These are phyloP conservation scores for Dothistroma septosporum DNA, from an alignment of 2,329 filamentous ascomycete genomes.

Conservation along the genomic window DNA sequence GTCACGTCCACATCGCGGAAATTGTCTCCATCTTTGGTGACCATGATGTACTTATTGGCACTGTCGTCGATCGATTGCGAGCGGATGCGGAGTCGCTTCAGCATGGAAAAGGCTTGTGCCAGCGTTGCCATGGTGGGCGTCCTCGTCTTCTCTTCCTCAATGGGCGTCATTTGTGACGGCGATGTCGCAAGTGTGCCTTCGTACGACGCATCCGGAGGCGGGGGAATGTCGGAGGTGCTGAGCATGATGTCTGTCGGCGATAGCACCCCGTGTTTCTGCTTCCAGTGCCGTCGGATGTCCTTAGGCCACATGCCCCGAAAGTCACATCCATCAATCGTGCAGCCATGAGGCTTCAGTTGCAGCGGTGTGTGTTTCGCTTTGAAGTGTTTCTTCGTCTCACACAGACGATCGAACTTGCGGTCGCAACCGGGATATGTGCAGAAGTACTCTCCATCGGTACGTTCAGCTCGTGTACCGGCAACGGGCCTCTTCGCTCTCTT, in stretches of 20 bases:
- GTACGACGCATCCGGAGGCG: neutral
- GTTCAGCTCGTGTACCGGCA: neutral
- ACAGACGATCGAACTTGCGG: neutral
- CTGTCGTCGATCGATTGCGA: neutral
- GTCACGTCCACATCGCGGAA: neutral
- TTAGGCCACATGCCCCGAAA: slow-evolving; percentile 1
- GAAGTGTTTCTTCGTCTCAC: slow-evolving; percentile 2
- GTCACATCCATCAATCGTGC: neutral
- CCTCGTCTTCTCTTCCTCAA: neutral
- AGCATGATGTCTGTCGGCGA: neutral
- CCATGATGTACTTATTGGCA: neutral
- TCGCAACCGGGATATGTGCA: slow-evolving; percentile 2
- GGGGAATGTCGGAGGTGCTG: neutral
- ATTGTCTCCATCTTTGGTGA: neutral
- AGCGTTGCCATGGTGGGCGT: neutral
- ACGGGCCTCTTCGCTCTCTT: neutral
- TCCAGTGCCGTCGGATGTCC: slow-evolving; percentile 1
- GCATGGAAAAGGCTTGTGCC: neutral
- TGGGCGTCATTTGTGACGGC: neutral
- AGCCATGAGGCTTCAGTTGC: neutral
- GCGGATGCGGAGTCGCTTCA: neutral
- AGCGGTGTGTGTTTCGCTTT: slow-evolving; percentile 2
- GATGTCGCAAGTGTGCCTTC: neutral
- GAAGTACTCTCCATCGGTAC: neutral
- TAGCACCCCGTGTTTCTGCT: neutral